These are phyloP conservation scores for Ophiostoma pallidulum DNA, from an alignment of 2,329 filamentous ascomycete species.

Conservation along the genomic window DNA sequence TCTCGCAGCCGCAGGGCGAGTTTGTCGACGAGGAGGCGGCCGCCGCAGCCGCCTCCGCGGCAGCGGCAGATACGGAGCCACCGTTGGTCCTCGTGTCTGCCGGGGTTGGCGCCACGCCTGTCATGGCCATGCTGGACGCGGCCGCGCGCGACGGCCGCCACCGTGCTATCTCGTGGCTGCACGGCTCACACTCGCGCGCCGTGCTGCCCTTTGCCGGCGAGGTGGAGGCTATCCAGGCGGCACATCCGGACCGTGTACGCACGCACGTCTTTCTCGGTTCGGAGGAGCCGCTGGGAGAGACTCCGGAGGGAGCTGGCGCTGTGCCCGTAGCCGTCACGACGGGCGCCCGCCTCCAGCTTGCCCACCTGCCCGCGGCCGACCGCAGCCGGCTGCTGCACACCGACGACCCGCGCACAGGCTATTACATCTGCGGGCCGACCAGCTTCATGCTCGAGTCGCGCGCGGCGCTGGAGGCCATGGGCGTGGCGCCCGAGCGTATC, in stretches of 20 bases:
- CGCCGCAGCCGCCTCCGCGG: constrained; percentile 9
- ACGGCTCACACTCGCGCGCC: constrained; percentile 43
- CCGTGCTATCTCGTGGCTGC: constrained; percentile 56
- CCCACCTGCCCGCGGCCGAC: constrained; percentile 46
- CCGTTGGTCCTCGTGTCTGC: constrained; percentile 59
- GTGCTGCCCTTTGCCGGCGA: constrained; percentile 47
- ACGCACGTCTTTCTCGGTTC: constrained; percentile 53
- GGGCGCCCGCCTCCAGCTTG: constrained; percentile 50
- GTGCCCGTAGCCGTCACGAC: constrained; percentile 17
- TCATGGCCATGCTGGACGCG: constrained; percentile 55
- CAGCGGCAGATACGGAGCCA: constrained; percentile 21
- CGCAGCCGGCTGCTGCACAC: constrained; percentile 45
- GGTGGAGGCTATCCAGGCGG: constrained; percentile 33
- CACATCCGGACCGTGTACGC: constrained; percentile 36
- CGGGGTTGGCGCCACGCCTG: constrained; percentile 58
- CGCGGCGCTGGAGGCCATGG: constrained; percentile 40
- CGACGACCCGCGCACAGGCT: constrained; percentile 45
- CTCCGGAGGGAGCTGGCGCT: no score
- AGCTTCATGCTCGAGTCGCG: constrained; percentile 58
- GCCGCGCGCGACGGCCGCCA: constrained; percentile 29
- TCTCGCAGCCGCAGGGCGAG: constrained; percentile 47
- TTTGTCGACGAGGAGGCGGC: constrained; percentile 49
- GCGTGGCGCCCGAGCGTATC: constrained; percentile 49
- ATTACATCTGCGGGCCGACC: constrained; percentile 63
- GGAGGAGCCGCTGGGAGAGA: no score